These are phyloP conservation scores for Irpex lacteus DNA, from an alignment of 1,284 basidiomycete genomes.

Conservation along the genomic window DNA sequence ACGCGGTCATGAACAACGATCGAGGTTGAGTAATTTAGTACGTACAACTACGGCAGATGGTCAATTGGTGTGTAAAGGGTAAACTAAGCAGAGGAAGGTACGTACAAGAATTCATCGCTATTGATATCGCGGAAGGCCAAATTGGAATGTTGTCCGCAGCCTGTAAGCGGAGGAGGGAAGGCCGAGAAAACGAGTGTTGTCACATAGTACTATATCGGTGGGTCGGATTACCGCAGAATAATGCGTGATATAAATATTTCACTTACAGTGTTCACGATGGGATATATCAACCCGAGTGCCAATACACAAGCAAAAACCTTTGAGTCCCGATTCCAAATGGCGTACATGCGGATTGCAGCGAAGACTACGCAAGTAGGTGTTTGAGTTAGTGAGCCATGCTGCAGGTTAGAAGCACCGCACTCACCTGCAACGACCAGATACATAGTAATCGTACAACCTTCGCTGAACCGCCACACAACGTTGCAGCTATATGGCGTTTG, in stretches of 20 bases:
- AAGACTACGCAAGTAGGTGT: constrained; percentile 11
- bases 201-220: not conserved
- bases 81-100: not conserved
- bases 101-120: constrained; percentile 9
- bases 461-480: constrained; percentile 11
- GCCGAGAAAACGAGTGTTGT: constrained; percentile 9
- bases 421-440: constrained; percentile 16
- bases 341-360: constrained; percentile 20
- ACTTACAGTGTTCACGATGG: constrained; percentile 17
- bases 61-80: not conserved
- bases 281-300: constrained; percentile 13
- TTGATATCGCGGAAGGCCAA: not conserved
- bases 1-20: not conserved
- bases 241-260: not conserved
- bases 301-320: constrained; percentile 11
- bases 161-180: constrained; percentile 10
- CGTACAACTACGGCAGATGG: not conserved
- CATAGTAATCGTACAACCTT: constrained; percentile 10
- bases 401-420: not conserved
- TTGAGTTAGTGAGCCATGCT: too few species aligned
- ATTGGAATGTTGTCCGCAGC: constrained; percentile 9
- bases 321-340: constrained; percentile 18
- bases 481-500: constrained; percentile 4
- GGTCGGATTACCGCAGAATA: not conserved
- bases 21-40: not conserved